phyloP scores from a whole-genome alignment of 768 basidiomycete species.

The Cyclocybe cylindracea region DNA sequence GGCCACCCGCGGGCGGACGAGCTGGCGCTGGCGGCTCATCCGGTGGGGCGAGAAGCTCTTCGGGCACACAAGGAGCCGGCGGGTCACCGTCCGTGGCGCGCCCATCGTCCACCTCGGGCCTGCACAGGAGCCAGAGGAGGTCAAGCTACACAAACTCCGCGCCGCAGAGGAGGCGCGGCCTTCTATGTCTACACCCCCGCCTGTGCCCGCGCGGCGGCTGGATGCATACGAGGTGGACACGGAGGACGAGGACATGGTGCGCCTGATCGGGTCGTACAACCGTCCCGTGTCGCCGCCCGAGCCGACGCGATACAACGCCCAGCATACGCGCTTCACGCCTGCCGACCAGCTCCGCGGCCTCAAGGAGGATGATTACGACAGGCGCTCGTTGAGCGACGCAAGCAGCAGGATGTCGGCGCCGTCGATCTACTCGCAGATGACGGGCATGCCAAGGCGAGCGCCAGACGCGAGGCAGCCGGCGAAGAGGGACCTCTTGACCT shows the following conservation, averaged over 20 bases:
- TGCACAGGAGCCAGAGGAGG: conserved; percentile 54
- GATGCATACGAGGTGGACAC: too few relatives aligned
- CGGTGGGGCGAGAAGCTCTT: conserved; percentile 65
- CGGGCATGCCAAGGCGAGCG: conserved; percentile 55
- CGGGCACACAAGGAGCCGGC: conserved; percentile 35
- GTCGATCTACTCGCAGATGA: conserved; percentile 69
- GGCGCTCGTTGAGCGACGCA: conserved; percentile 49
- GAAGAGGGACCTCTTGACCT: conserved; percentile 19
- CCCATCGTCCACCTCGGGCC: conserved; percentile 33
- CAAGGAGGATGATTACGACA: conserved; percentile 3
- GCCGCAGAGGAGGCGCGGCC: conserved; percentile 35
- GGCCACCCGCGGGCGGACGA: conserved; percentile 51
- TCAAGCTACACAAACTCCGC: conserved; percentile 49
- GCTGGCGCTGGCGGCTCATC: conserved; percentile 57
- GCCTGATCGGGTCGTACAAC: conserved; percentile 50
- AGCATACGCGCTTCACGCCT: conserved; percentile 6
- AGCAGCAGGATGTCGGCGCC: conserved; percentile 46
- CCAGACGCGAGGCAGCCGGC: conserved; percentile 72
- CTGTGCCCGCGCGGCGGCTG: conserved; percentile 18
- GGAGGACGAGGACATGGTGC: conserved; percentile 39
- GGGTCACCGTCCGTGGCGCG: conserved; percentile 25
- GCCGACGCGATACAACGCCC: conserved; percentile 8
- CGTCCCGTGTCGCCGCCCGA: conserved; percentile 18
- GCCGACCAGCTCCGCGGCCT: neutral
- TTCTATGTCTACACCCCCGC: conserved; percentile 28